Percentiles rank a stretch among this genome's conserved stretches.
phyloP scores from a whole-genome alignment of 1,284 basidiomycete species.

The Rhodotorula sp. region DNA sequence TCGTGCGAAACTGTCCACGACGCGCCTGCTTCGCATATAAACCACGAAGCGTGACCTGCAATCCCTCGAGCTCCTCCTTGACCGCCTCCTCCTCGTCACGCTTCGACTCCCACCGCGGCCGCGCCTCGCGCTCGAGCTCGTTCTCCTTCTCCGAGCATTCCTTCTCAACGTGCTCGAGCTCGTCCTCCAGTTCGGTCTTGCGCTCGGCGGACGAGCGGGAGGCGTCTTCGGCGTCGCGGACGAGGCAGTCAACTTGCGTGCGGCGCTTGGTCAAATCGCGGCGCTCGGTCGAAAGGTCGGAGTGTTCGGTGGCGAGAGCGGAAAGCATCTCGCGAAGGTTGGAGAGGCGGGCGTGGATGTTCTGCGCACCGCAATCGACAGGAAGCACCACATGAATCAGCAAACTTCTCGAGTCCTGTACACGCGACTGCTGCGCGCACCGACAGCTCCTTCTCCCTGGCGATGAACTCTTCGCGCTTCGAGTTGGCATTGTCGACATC shows the following conservation, averaged over 20 bases:
- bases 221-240: constrained; percentile 68
- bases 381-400: neutral
- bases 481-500: constrained; percentile 82
- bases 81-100: neutral
- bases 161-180: neutral
- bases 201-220: constrained; percentile 15
- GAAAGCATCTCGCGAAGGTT: constrained; percentile 69
- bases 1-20: constrained; percentile 76
- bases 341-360: constrained; percentile 70
- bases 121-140: neutral
- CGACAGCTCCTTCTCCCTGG: constrained; percentile 77
- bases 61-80: constrained; percentile 62
- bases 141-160: neutral
- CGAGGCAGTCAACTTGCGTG: constrained; percentile 78
- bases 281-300: constrained; percentile 45
- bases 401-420: no score
- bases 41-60: constrained; percentile 65
- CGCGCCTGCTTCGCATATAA: constrained; percentile 87
- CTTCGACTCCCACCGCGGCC: neutral
- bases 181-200: neutral
- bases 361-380: constrained; percentile 45
- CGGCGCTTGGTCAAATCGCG: constrained; percentile 36
- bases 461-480: constrained; percentile 74
- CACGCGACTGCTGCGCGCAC: constrained; percentile 53
- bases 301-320: constrained; percentile 65